Percentiles rank a stretch among this genome's conserved stretches.
Conservation (phyloP, 116 monocot species). For the Trichopus zeylanicus region DNA sequence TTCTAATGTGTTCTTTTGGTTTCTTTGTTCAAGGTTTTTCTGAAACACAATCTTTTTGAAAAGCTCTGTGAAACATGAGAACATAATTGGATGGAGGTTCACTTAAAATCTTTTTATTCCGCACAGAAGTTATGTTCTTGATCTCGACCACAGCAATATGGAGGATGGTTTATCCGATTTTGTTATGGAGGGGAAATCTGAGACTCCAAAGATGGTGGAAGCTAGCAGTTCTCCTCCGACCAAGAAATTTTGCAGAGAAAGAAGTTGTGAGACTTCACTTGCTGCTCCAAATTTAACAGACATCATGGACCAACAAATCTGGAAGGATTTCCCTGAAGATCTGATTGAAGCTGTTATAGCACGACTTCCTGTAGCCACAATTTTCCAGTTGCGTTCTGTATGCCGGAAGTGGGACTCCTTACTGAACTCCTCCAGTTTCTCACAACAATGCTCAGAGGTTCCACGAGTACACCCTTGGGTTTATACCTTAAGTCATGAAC, state of each 20-base stretch:
- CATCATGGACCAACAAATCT: slow-evolving; percentile 57
- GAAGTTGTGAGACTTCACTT: slow-evolving; percentile 12
- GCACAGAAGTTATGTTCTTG: slow-evolving; percentile 43
- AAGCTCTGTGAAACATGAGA: not conserved
- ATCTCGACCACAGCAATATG: slow-evolving; percentile 20
- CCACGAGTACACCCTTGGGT: slow-evolving; percentile 49
- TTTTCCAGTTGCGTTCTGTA: slow-evolving; percentile 76
- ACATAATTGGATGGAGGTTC: not conserved
- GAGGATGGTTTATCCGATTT: slow-evolving; percentile 29
- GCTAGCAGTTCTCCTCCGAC: slow-evolving; percentile 22
- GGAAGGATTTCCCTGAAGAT: slow-evolving; percentile 81
- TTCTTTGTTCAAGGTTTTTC: no score
- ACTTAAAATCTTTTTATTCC: slow-evolving; percentile 1
- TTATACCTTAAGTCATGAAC: slow-evolving; percentile 44
- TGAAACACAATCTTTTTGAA: not conserved
- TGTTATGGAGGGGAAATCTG: slow-evolving; percentile 16
- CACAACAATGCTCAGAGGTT: slow-evolving; percentile 35
- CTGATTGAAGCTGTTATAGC: slow-evolving; percentile 69
- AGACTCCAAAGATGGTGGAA: slow-evolving; percentile 31
- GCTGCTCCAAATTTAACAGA: slow-evolving; percentile 19
- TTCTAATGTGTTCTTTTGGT: no score
- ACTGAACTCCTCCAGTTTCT: slow-evolving; percentile 46
- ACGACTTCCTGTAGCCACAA: slow-evolving; percentile 59
- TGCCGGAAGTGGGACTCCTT: slow-evolving; percentile 74
- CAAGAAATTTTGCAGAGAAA: slow-evolving; percentile 44